Percentiles rank a stretch among this genome's conserved stretches.
phyloP scores from a whole-genome alignment of 805 yeast species.

The Pichia nanzhaoensis region DNA sequence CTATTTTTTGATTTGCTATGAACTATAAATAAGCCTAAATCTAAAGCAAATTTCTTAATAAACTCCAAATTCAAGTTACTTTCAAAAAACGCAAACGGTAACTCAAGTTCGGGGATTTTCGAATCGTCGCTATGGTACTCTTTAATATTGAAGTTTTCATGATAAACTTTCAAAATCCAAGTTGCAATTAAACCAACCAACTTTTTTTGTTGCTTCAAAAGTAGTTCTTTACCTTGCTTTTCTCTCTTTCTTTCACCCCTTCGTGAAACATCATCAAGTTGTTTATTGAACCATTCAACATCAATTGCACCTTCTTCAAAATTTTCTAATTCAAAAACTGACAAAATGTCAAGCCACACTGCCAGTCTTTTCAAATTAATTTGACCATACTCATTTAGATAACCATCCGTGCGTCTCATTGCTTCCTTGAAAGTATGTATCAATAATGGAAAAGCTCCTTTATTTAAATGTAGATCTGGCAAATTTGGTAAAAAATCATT shows the following conservation, averaged over 20 bases:
- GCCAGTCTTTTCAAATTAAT: constrained; percentile 70
- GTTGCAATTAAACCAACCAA: constrained; percentile 52
- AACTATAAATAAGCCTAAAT: constrained; percentile 57
- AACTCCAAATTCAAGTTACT: constrained; percentile 49
- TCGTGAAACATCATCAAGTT: constrained; percentile 69
- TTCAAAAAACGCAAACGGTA: constrained; percentile 42
- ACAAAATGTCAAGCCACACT: constrained; percentile 67
- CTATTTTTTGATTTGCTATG: constrained; percentile 53
- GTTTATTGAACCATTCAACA: constrained; percentile 85
- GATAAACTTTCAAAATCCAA: constrained; percentile 36
- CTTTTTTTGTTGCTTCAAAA: constrained; percentile 68
- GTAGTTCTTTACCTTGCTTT: constrained; percentile 55
- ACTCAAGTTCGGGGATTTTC: constrained; percentile 37
- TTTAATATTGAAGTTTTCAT: constrained; percentile 29
- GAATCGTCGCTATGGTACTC: constrained; percentile 31
- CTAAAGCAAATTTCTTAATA: constrained; percentile 56
- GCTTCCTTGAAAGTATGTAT: constrained; percentile 83
- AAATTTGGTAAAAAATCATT: constrained; percentile 96
- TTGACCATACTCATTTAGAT: constrained; percentile 74
- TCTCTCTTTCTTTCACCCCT: constrained; percentile 65
- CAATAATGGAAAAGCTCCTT: constrained; percentile 94
- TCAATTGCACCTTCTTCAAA: constrained; percentile 83
- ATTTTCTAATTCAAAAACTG: constrained; percentile 75
- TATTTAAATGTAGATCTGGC: constrained; percentile 88
- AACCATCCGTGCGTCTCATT: constrained; percentile 68